A percentile compares a stretch with the other conserved stretches of the same genome.
These are phyloP conservation scores for Pugionium cornutum DNA, from an alignment of 345 rosid genomes.

Conservation along the genomic window DNA sequence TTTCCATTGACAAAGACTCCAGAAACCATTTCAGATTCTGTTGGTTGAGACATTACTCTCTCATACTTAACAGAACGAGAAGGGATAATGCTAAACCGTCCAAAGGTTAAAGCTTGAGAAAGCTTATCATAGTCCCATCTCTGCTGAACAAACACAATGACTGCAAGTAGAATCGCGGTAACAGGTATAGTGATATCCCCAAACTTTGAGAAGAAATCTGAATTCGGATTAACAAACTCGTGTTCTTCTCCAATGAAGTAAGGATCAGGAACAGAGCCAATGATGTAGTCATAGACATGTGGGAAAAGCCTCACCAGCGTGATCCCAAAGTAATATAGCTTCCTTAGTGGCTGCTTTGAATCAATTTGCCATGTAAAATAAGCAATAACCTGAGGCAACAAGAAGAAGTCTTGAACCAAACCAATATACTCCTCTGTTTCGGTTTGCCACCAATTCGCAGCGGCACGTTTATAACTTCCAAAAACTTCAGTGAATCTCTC, in stretches of 20 bases:
- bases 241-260: constrained; percentile 57
- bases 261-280: constrained; percentile 62
- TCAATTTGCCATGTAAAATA: constrained; percentile 73
- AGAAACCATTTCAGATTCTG: constrained; percentile 70
- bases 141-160: constrained; percentile 64
- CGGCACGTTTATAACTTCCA: background rate
- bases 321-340: constrained; percentile 65
- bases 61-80: constrained; percentile 55
- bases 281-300: constrained; percentile 66
- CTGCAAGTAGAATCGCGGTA: constrained; percentile 60
- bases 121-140: constrained; percentile 77
- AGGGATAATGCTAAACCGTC: constrained; percentile 62
- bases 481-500: constrained; percentile 39
- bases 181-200: constrained; percentile 76
- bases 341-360: constrained; percentile 56
- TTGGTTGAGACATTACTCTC: constrained; percentile 53
- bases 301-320: constrained; percentile 76
- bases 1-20: constrained; percentile 43
- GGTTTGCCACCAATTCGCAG: constrained; percentile 53
- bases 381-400: constrained; percentile 85
- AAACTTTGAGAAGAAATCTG: constrained; percentile 71
- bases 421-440: constrained; percentile 83
- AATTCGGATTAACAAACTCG: constrained; percentile 68
- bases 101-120: constrained; percentile 50
- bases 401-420: constrained; percentile 82